These are phyloP conservation scores for Pythium phragmitis DNA, from an alignment of 352 stramenopile species.

Conservation along the genomic window DNA sequence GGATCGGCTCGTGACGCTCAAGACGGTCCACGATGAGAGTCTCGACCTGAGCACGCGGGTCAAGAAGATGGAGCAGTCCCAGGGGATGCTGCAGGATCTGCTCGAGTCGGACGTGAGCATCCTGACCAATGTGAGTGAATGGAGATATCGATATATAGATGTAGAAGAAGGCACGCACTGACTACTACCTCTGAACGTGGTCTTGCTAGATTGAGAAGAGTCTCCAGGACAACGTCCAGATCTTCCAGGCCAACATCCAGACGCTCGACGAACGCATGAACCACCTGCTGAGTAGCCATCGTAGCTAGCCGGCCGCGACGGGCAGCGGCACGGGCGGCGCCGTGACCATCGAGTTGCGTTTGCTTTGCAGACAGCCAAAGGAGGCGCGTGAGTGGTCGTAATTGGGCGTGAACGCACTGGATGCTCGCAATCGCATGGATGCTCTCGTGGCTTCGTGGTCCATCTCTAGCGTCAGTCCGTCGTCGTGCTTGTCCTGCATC, in stretches of 20 bases:
- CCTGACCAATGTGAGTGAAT: constrained; percentile 62
- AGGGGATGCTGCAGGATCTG: constrained; percentile 52
- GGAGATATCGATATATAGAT: not conserved
- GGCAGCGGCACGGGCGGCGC: constrained; percentile 18
- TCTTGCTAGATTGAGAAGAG: constrained; percentile 65
- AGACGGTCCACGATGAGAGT: constrained; percentile 68
- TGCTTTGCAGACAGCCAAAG: constrained; percentile 35
- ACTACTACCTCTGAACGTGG: not conserved
- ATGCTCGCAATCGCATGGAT: constrained; percentile 14
- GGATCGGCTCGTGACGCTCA: constrained; percentile 70
- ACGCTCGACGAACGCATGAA: constrained; percentile 68
- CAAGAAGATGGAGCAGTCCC: constrained; percentile 60
- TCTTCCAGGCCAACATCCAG: constrained; percentile 81
- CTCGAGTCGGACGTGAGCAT: constrained; percentile 62
- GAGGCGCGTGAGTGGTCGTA: constrained; percentile 32
- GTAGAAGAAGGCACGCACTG: not conserved
- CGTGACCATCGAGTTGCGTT: constrained; percentile 31
- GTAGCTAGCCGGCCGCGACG: constrained; percentile 21
- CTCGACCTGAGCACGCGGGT: constrained; percentile 48
- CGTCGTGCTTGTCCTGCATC: constrained; percentile 22
- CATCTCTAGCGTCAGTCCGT: constrained; percentile 27
- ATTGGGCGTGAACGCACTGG: constrained; percentile 31
- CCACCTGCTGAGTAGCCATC: constrained; percentile 21
- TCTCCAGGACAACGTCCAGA: constrained; percentile 66
- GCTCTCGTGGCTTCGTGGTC: not conserved